These are phyloP conservation scores for Trypanosoma platydactyli DNA, from an alignment of 208 protist species.

Conservation along the genomic window DNA sequence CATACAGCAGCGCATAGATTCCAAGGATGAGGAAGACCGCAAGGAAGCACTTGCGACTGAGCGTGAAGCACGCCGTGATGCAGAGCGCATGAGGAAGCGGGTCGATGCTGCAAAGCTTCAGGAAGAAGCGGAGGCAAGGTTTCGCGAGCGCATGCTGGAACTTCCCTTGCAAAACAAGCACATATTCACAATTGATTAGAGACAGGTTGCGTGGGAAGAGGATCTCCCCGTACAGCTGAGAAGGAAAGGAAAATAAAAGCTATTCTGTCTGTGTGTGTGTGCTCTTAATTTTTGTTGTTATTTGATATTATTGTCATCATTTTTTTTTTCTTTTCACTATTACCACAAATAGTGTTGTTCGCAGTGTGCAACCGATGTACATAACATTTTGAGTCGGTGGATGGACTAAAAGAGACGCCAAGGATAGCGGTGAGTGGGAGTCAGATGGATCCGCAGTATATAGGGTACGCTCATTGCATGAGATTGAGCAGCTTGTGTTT, in stretches of 20 bases:
- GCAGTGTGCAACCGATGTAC: neutral
- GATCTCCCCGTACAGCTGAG: neutral
- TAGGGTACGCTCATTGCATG: neutral
- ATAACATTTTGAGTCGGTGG: neutral
- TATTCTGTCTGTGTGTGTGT: neutral
- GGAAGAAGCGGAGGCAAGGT: slow-evolving; percentile 41
- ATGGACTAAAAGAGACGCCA: neutral
- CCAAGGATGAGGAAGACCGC: slow-evolving; percentile 31
- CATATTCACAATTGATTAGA: slow-evolving; percentile 85
- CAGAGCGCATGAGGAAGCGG: slow-evolving; percentile 22
- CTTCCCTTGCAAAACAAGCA: slow-evolving; percentile 73
- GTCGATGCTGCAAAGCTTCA: slow-evolving; percentile 47
- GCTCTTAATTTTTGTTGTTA: neutral
- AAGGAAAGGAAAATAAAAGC: neutral
- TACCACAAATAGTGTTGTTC: neutral
- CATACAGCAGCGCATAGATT: slow-evolving; percentile 48
- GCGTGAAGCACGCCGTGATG: slow-evolving; percentile 34
- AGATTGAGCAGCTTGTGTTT: too few relatives aligned
- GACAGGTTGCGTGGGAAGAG: neutral
- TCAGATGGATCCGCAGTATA: neutral
- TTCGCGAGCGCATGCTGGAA: slow-evolving; percentile 42
- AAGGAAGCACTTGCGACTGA: slow-evolving; percentile 17
- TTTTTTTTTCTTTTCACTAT: neutral
- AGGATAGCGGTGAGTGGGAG: neutral
- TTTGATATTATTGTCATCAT: neutral